Evolutionary conservation across 2,329 filamentous ascomycete species (phyloP), one percentile per base, ranked within the genome.

Genomic region (Penicillium sp.): DNA sequence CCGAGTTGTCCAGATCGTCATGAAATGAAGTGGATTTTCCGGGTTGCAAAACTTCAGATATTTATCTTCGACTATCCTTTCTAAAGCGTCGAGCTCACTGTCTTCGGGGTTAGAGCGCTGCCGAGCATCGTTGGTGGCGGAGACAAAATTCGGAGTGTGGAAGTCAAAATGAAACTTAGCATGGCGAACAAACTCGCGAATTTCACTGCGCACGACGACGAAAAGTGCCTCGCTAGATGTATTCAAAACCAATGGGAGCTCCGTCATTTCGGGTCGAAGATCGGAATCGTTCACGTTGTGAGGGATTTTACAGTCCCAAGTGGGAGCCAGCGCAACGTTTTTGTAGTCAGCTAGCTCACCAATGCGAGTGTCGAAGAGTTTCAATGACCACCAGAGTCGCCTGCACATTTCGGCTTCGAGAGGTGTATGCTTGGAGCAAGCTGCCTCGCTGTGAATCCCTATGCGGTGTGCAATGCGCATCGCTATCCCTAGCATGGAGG

Each of bases 331-430:
- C 2, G 58, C 64, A 2, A 66, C 52, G 9, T 60, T 61, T 53
- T 69, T 74, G 49, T 63, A 81, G 44, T 81, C 80, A 3, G 82
- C 80, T 68, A 89, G 80, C 65, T 90, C 87, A 50, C 84, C 80
- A 33, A 89, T 80, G 20, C 87, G 84, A 53, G 80, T 77, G 66
- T 91, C 88, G 57, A 89, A 86, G 24, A 83, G 76, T 13, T 86
- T 78, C 14, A 91, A 75, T 28, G 84, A 82, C 86, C 86, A 90
- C 87, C 86, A 90, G 1, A 90, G 72, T 33, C 87, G 79, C 44
- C 87, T 81, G n/a, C 86, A 80, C 69, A 88, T 80, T 69, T 90
- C 87, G 3, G 82, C 79, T 61, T 90, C 86, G 48, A 88, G 28
- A 75, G 79, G 3, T 70, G 64, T 56, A 30, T 58, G 66, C 61